These are phyloP conservation scores for Colletotrichum eremochloae DNA, from an alignment of 2,329 filamentous ascomycete genomes.

Conservation along the genomic window DNA sequence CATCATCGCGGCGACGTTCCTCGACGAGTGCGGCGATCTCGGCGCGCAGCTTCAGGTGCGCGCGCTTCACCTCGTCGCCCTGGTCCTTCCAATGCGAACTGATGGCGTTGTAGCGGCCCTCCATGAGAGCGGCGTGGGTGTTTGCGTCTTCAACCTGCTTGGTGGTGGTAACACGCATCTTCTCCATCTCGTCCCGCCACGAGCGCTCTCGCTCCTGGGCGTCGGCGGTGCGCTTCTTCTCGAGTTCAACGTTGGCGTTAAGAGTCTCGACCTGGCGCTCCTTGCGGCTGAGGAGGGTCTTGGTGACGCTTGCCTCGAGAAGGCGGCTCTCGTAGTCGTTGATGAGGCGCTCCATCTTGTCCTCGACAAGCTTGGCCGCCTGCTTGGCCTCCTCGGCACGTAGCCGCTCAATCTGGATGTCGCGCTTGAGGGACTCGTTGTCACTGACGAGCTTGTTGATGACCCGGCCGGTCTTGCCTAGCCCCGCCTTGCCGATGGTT, in stretches of 20 bases:
- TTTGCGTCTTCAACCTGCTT: constrained; percentile 76
- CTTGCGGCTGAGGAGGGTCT: constrained; percentile 77
- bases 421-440: constrained; percentile 82
- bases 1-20: constrained; percentile 71
- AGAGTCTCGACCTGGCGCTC: constrained; percentile 81
- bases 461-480: constrained; percentile 81
- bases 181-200: constrained; percentile 76
- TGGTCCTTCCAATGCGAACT: constrained; percentile 76
- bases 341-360: constrained; percentile 77
- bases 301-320: constrained; percentile 78
- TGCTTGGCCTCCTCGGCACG: constrained; percentile 79
- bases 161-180: constrained; percentile 69
- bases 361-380: constrained; percentile 75
- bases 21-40: constrained; percentile 69
- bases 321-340: constrained; percentile 78
- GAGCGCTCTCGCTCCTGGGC: constrained; percentile 71
- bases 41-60: constrained; percentile 61
- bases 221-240: constrained; percentile 71
- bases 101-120: constrained; percentile 78
- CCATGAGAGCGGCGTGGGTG: constrained; percentile 74
- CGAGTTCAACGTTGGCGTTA: constrained; percentile 72
- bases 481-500: constrained; percentile 76
- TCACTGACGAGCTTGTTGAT: constrained; percentile 87
- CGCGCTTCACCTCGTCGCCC: constrained; percentile 70
- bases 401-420: constrained; percentile 75